Base-by-base conservation (phyloP, 2,329 filamentous ascomycete genomes). In the Colletotrichum ledebouriae region DNA sequence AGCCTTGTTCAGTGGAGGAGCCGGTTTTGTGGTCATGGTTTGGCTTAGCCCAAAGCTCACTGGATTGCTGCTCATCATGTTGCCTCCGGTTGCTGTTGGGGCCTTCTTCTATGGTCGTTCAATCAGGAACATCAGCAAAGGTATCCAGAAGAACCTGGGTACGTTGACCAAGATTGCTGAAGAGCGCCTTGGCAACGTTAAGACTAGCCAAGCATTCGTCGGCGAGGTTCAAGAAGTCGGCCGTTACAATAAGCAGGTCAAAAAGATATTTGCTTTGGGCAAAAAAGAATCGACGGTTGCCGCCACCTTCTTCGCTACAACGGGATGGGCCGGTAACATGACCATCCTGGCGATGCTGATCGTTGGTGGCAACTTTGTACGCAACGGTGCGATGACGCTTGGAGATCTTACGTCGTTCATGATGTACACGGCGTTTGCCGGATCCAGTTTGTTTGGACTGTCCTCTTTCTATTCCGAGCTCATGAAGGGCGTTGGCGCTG, bases 401-500 rank as follows among this genome's bases (percentile, higher is more conserved):
- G 96, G 96, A 73, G 95, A 99, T 72, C 82, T 99, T 49, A 97
- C 96, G 1, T 97, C 94, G 0, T 99, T 99, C 80, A 87, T 99
- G 82, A 98, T 99, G 95, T 99, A 98, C 79, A 97, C 94, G 3
- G 95, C 93, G 3, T 98, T 90, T 78, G 88, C 89, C 6, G 89
- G 89, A 3, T 96, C 93, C 56, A 97, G 93, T 79, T 87, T 99
- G 71, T 97, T 98, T 73, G 96, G 96, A 4, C 84, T 99, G 2
- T 97, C 94, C 4, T 94, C 93, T 64, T 99, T 99, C 81, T 99
- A 98, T 80, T 97, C 94, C 0, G 96, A 99, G 78, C 86, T 99
- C 70, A 99, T 99, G 96, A 99, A 99, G 80, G 97, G 97, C 47
- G 95, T 97, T 4, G 96, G 97, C 75, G 96, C 96, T 47, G 96